phyloP scores from a whole-genome alignment of 805 yeast genomes.

The Starmerella riodocensis region DNA sequence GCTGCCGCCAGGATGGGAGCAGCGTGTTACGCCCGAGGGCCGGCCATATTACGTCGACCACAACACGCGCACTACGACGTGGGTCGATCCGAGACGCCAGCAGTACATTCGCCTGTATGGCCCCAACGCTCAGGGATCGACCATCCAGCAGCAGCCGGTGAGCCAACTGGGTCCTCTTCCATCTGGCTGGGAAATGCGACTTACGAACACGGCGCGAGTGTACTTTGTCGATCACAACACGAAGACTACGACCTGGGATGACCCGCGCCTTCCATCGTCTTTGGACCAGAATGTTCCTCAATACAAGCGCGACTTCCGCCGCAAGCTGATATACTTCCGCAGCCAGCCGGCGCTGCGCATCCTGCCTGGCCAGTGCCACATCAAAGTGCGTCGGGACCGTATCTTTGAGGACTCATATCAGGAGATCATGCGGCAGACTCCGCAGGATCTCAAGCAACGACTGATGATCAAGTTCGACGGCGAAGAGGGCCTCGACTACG shows the following conservation, averaged over 20 bases:
- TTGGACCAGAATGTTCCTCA: slow-evolving; percentile 98
- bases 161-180: slow-evolving; percentile 97
- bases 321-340: slow-evolving; percentile 93
- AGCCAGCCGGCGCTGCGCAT: slow-evolving; percentile 96
- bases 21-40: slow-evolving; percentile 94
- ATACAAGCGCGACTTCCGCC: slow-evolving; percentile 95
- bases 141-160: slow-evolving; percentile 95
- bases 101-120: slow-evolving; percentile 95
- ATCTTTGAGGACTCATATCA: slow-evolving; percentile 96
- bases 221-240: slow-evolving; percentile 98
- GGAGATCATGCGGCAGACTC: slow-evolving; percentile 97
- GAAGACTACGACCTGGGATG: slow-evolving; percentile 99
- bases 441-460: slow-evolving; percentile 94
- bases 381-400: slow-evolving; percentile 91
- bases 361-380: slow-evolving; percentile 96
- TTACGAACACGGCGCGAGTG: slow-evolving; percentile 95
- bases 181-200: slow-evolving; percentile 99
- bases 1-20: slow-evolving; percentile 98
- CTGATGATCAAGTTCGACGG: slow-evolving; percentile 97
- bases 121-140: slow-evolving; percentile 51
- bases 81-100: slow-evolving; percentile 99
- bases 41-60: slow-evolving; percentile 97
- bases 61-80: slow-evolving; percentile 97
- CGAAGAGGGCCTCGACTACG: slow-evolving; percentile 98
- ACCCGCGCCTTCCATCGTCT: slow-evolving; percentile 94